Evolutionary conservation across 225 moss, liverwort and hornwort species (phyloP).

Genomic region (Physcomitrellopsis africana): DNA sequence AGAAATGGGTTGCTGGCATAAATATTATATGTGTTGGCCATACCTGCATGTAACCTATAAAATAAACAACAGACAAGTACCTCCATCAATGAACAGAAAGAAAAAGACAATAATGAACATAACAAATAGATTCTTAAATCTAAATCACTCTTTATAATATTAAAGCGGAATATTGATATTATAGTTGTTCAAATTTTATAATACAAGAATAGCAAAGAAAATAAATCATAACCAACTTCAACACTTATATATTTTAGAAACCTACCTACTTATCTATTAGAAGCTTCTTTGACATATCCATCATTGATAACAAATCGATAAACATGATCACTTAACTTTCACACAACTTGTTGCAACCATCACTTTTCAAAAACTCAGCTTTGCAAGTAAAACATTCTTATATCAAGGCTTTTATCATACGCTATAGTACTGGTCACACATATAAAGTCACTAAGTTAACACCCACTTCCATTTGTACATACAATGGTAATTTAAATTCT

Average conservation of each 20-base stretch:
- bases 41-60: conserved; percentile 81
- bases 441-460: conserved; percentile 5
- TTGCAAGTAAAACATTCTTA: too few species aligned
- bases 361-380: too few species aligned
- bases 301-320: conserved; percentile 11
- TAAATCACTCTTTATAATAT: too few species aligned
- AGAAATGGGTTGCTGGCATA: conserved; percentile 65
- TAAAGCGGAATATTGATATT: too few species aligned
- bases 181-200: too few species aligned
- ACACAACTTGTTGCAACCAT: conserved; percentile 87
- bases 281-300: neutral
- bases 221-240: too few species aligned
- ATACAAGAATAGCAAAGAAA: too few species aligned
- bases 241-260: too few species aligned
- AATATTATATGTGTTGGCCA: conserved; percentile 79
- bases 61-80: conserved; percentile 23
- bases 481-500: neutral
- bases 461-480: neutral
- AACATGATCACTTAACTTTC: conserved; percentile 12
- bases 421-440: conserved; percentile 49
- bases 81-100: conserved; percentile 7
- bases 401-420: too few species aligned
- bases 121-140: too few species aligned
- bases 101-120: neutral
- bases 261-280: too few species aligned